Base-by-base conservation (phyloP, 176 grass and related monocot genomes). In the Metroxylon sagu region DNA sequence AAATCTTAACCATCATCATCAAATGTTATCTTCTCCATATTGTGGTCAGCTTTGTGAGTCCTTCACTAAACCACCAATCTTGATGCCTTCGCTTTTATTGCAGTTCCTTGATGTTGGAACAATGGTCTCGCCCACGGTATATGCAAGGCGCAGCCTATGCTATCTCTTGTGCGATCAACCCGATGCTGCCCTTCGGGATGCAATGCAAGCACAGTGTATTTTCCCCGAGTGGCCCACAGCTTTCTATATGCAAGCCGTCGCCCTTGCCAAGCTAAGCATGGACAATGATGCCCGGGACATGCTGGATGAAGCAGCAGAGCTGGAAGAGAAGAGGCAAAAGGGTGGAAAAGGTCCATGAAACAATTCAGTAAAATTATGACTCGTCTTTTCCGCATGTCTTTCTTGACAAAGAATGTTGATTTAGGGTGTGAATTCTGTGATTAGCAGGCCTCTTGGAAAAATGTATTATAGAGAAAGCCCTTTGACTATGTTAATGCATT, bases 231-330 rank as follows among this genome's bases (percentile, higher is more conserved):
- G 92, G 92, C 80, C 87, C 26, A 91, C 84, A 5, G 92, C 92
- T 5, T 97, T 97, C 80, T 97, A 91, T 28, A 97, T 97, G 92
- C 92, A 97, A 60, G 87, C 87, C 3, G 81, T 88, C 6, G 87
- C 92, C 0, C 87, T 97, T 6, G 74, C 87, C 6, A 97, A 91
- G 73, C 63, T 97, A 56, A 64, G 88, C 1, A 97, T 97, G 92
- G 80, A 91, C 57, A 85, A 69, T 48, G 92, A 91, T n/a, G 92
- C 87, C 0, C 74, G 49, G 8, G 92, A 97, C 69, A 97, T 97
- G 92, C 54, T 97, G 70, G 87, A 67, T 4, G 92, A 97, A 49
- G 92, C 92, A 4, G 77, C 92, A 0, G 70, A 80, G 48, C 78
- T 97, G 2, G 92, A 97, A 80, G 93, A 92, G 75, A 97, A 85